Base-by-base conservation (phyloP, 2,329 filamentous ascomycete genomes). In the Diaporthe capsici region DNA sequence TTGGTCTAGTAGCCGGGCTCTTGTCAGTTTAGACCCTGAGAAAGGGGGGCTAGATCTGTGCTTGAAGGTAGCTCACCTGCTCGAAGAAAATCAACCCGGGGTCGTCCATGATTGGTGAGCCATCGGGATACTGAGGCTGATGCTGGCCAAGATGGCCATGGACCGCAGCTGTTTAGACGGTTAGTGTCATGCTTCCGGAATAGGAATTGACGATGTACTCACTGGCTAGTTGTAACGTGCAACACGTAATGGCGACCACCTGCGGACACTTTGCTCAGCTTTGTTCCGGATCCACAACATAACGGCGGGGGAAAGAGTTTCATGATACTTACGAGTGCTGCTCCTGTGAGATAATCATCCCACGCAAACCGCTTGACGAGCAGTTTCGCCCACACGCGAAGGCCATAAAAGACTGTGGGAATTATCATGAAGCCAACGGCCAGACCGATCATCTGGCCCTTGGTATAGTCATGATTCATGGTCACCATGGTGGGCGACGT, bases 381-480 rank as follows among this genome's bases (percentile, higher is more conserved):
- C 4, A 68, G 22, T 13, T 51, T 55, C 8, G 65, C 65, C 65
- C 65, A 68, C 9, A 68, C 15, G 31, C 65, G 65, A 8, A 68
- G 47, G 0, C 31, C 65, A 15, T 68, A 68, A n/a, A 68, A 68
- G 47, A 68, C 47, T 1, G 31, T 53, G 1, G 65, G 47, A 39
- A 68, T 68, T 15, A 68, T 28, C 65, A 68, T 68, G 65, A 68
- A 68, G 0, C 22, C 65, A 20, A 68, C n/a, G 31, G 65, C 65
- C 47, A 68, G 65, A 39, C 65, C 22, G 47, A 68, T 68, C 65
- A 68, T 68, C 65, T 68, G 65, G 47, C 65, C 65, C 7, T 68
- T 53, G 47, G 47, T 68, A 34, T 68, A 68, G 13, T 68, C 63
- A 51, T 68, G 31, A 25, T 49, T 68, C 63, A 68, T 68, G 7